Percentiles rank a stretch among this genome's conserved stretches.
Evolutionary conservation across 352 stramenopile genomes (phyloP).

Genomic region (Pythium graminicola): DNA sequence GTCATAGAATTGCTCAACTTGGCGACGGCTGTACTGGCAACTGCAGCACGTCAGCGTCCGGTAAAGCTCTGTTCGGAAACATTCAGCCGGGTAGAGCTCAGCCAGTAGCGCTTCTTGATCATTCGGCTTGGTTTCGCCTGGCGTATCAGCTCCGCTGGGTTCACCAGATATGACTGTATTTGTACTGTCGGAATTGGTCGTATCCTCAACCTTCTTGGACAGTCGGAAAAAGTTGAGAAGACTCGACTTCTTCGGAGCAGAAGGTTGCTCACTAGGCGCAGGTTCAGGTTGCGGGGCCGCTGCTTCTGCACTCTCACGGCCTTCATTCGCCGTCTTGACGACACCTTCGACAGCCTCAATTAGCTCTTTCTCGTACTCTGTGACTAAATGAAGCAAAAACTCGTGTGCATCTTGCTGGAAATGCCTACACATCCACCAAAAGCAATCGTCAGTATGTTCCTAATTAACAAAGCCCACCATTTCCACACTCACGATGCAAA

Average conservation of each 20-base stretch:
- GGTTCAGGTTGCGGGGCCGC: neutral
- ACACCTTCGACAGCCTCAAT: conserved; percentile 36
- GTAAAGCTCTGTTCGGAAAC: conserved; percentile 69
- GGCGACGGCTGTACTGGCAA: conserved; percentile 71
- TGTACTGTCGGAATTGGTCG: neutral
- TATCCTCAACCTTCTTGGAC: conserved; percentile 19
- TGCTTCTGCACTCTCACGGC: conserved; percentile 19
- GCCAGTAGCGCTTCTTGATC: conserved; percentile 39
- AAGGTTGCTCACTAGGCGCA: neutral
- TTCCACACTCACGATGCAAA: conserved; percentile 69
- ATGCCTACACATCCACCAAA: conserved; percentile 36
- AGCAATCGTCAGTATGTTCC: neutral
- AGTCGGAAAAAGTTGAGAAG: conserved; percentile 57
- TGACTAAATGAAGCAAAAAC: conserved; percentile 79
- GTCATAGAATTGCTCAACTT: conserved; percentile 80
- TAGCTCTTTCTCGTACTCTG: conserved; percentile 81
- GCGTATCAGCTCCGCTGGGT: neutral
- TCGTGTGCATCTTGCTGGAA: conserved; percentile 85
- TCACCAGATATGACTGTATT: neutral
- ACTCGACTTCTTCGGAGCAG: conserved; percentile 34
- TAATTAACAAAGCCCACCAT: too few species aligned
- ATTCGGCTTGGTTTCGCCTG: conserved; percentile 2
- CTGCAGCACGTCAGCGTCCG: conserved; percentile 69
- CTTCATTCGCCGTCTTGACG: conserved; percentile 7
- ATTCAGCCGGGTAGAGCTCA: conserved; percentile 60